phyloP scores from a whole-genome alignment of 129 eudicot genomes.

The Dittrichia graveolens region DNA sequence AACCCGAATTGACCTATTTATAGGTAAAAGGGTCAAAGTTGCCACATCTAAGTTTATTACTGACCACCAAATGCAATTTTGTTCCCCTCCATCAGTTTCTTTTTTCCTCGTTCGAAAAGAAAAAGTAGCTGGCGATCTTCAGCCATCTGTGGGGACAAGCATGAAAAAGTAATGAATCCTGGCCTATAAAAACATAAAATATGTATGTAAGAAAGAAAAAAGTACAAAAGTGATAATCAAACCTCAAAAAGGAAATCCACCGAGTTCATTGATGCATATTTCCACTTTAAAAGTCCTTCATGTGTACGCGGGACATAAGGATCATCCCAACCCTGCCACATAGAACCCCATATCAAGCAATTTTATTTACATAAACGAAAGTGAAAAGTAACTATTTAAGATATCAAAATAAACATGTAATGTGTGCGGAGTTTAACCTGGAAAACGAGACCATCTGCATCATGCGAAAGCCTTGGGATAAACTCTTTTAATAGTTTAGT shows the following conservation, averaged over 20 bases:
- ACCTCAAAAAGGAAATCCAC: slow-evolving; percentile 99
- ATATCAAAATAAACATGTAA: background rate
- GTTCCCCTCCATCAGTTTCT: slow-evolving; percentile 84
- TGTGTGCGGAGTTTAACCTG: slow-evolving; percentile 55
- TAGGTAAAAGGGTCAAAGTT: slow-evolving; percentile 3
- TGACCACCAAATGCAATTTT: slow-evolving; percentile 72
- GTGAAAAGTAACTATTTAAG: background rate
- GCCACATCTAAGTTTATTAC: slow-evolving; percentile 22
- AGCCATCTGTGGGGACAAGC: slow-evolving; percentile 52
- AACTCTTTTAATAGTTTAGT: slow-evolving; percentile 85
- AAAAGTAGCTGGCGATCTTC: slow-evolving; percentile 70
- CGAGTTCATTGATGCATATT: slow-evolving; percentile 90
- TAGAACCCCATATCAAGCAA: slow-evolving; percentile 1
- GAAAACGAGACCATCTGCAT: slow-evolving; percentile 96
- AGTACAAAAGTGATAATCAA: slow-evolving; percentile 10
- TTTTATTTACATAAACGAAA: background rate
- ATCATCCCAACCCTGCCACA: slow-evolving; percentile 96
- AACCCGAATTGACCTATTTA: background rate
- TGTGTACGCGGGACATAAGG: slow-evolving; percentile 99
- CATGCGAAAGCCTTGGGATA: slow-evolving; percentile 96
- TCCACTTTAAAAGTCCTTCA: slow-evolving; percentile 98
- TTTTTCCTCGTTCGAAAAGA: slow-evolving; percentile 86
- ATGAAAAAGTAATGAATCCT: background rate
- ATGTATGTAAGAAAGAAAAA: background rate
- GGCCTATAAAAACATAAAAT: background rate